Percentiles rank a stretch among this genome's conserved stretches.
phyloP scores from a whole-genome alignment of 1,139 yeast genomes.

The Magnusiomyces tetraspermus region DNA sequence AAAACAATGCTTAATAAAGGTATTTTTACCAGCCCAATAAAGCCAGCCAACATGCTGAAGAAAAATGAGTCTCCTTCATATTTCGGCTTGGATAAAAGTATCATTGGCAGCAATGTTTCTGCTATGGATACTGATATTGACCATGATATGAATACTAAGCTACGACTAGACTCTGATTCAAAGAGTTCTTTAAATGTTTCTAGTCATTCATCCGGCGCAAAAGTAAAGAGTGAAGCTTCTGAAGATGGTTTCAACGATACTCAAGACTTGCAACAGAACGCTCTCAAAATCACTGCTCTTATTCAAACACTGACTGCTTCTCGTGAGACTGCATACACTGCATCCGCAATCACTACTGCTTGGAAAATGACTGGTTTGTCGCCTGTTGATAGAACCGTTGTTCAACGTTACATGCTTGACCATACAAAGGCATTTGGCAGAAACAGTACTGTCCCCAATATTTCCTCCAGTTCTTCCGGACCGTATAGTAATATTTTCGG shows the following conservation, averaged over 20 bases:
- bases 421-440: neutral
- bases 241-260: neutral
- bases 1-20: neutral
- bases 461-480: neutral
- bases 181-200: too few species aligned
- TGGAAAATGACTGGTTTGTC: constrained; percentile 5
- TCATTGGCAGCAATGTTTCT: too few species aligned
- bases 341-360: neutral
- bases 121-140: neutral
- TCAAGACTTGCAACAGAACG: neutral
- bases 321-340: neutral
- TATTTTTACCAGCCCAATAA: neutral
- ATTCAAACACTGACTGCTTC: neutral
- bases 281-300: neutral
- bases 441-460: neutral
- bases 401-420: constrained; percentile 1
- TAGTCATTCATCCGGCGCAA: too few species aligned
- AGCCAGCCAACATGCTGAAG: neutral
- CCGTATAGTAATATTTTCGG: neutral
- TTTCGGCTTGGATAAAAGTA: too few species aligned
- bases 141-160: neutral
- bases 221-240: too few species aligned
- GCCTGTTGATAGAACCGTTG: constrained; percentile 3
- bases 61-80: neutral
- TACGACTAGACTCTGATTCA: neutral